Evolutionary conservation across 192 early-diverging fungal species (phyloP), one percentile per base, ranked within the genome.

Genomic region (Coemansia aciculifera): DNA sequence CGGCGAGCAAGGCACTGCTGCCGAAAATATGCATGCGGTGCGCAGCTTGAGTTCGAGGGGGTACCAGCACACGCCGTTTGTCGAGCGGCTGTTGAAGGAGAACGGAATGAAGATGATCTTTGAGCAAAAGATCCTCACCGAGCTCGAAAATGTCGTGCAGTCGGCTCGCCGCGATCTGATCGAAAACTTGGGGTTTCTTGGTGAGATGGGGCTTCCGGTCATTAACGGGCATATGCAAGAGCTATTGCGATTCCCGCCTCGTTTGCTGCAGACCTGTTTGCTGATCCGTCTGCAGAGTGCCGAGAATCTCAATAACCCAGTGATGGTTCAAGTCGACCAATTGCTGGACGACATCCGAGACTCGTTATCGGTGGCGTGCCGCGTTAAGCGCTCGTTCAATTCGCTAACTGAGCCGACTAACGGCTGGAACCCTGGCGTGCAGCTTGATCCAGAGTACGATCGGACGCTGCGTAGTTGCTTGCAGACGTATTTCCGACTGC

Each of bases 81-180:
- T 95, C 29, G 94, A 95, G 77, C 85, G 90, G 59, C 81, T 95
- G 59, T 78, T 94, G 51, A 93, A 93, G 77, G 94, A 95, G 68
- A 89, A 87, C 62, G 90, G 90, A 4, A 79, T 94, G 38, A 82
- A 88, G 74, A 87, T 85, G 66, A 93, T 92, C 0, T 94, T 95
- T 68, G 85, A 90, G 34, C 87, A 85, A 62, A 82, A 85, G 32
- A 91, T 87, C 2, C 77, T 94, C 49, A 83, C 83, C 1, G 84
- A 91, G 17, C 81, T 93, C 27, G 79, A 86, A 62, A 64, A 69
- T 0, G 82, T 90, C 15, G 72, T 95, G 70, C 32, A 67, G 9
- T 86, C 90, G 42, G 87, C 88, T 13, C 92, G 92, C 31, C 51
- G 66, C 36, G 88, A 88, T 23, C 89, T 94, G 88, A 86, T 90